A percentile compares a stretch with the other conserved stretches of the same genome.
phyloP scores from a whole-genome alignment of 1,284 basidiomycete genomes.

The Malassezia obtusa region DNA sequence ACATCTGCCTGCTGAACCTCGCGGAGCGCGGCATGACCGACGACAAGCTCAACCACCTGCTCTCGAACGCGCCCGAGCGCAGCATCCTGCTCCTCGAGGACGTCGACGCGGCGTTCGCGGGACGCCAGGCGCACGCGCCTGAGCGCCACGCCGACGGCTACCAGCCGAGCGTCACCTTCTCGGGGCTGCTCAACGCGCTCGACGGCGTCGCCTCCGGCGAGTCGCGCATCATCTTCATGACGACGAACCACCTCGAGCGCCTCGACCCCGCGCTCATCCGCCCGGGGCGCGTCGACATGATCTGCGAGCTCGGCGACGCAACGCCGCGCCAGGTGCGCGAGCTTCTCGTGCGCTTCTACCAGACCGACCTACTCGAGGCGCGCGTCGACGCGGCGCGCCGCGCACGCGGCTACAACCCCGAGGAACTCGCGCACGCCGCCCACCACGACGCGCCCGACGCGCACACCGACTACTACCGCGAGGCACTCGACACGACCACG shows the following conservation, averaged over 20 bases:
- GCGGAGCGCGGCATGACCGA: conserved; percentile 93
- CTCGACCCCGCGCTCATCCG: conserved; percentile 80
- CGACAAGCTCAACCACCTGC: conserved; percentile 86
- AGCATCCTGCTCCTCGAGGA: conserved; percentile 92
- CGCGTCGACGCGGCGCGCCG: conserved; percentile 9
- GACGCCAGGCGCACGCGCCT: conserved; percentile 20
- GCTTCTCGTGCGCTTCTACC: conserved; percentile 79
- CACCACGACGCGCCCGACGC: conserved; percentile 5
- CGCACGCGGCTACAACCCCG: conserved; percentile 7
- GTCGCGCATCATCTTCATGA: conserved; percentile 97
- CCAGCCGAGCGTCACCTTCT: conserved; percentile 73
- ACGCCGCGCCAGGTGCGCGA: conserved; percentile 66
- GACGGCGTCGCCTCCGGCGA: conserved; percentile 89
- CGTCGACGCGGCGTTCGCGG: conserved; percentile 86
- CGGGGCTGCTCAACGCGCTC: conserved; percentile 89
- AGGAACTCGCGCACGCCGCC: conserved; percentile 1
- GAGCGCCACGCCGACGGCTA: conserved; percentile 32
- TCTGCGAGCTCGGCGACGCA: conserved; percentile 77
- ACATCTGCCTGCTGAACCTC: conserved; percentile 91
- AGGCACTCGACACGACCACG: background rate
- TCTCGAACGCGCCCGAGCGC: conserved; percentile 84
- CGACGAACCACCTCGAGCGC: conserved; percentile 74
- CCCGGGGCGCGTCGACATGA: conserved; percentile 83
- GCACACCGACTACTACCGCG: conserved; percentile 8
- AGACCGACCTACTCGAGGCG: conserved; percentile 4